These are phyloP conservation scores for Phytophthora capsici DNA, from an alignment of 352 stramenopile species.

Conservation along the genomic window DNA sequence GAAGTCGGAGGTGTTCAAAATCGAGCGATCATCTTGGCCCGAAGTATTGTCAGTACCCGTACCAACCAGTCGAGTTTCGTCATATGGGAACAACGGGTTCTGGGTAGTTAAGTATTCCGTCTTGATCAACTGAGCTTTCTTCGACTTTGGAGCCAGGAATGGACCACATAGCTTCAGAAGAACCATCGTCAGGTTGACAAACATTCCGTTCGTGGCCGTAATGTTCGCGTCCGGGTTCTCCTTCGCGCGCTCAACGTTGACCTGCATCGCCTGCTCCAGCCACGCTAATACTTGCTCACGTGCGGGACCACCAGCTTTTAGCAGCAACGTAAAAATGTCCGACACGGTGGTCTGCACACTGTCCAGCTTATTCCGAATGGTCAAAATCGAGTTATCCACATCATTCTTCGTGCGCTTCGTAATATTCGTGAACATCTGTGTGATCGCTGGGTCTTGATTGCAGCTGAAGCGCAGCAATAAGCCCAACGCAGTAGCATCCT, in stretches of 20 bases:
- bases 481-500: conserved; percentile 82
- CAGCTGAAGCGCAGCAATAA: conserved; percentile 80
- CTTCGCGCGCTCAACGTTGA: conserved; percentile 81
- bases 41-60: conserved; percentile 11
- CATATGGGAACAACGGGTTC: conserved; percentile 68
- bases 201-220: conserved; percentile 74
- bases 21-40: conserved; percentile 34
- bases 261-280: conserved; percentile 76
- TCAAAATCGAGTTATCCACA: conserved; percentile 73
- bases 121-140: conserved; percentile 82
- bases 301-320: conserved; percentile 62
- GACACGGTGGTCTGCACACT: conserved; percentile 65
- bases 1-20: conserved; percentile 65
- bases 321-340: conserved; percentile 72
- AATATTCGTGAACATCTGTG: conserved; percentile 87
- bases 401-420: conserved; percentile 84
- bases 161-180: conserved; percentile 82
- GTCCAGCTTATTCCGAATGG: conserved; percentile 72
- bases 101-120: conserved; percentile 51
- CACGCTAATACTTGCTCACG: conserved; percentile 74
- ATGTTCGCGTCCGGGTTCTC: conserved; percentile 80
- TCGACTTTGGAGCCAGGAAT: conserved; percentile 79
- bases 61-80: conserved; percentile 65
- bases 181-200: conserved; percentile 82
- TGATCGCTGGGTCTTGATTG: conserved; percentile 70